A percentile compares a stretch with the other conserved stretches of the same genome.
These are phyloP conservation scores for Echeveria elegans DNA, from an alignment of 164 flowering plant species.

Conservation along the genomic window DNA sequence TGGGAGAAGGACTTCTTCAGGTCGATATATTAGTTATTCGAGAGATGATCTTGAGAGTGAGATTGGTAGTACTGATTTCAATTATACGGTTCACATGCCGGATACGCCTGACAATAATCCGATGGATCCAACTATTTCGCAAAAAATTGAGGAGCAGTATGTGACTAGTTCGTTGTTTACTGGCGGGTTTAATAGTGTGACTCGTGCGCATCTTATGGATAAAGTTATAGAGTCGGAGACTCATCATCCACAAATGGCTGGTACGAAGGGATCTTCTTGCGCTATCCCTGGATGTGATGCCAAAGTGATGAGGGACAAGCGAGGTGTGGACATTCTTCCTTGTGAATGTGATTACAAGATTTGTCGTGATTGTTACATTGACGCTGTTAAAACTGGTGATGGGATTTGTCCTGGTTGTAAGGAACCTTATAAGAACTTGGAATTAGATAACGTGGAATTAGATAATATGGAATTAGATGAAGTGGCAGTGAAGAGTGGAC, in stretches of 20 bases:
- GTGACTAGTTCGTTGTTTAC: constrained; percentile 58
- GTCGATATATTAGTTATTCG: constrained; percentile 44
- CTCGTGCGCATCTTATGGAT: constrained; percentile 67
- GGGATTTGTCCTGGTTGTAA: constrained; percentile 65
- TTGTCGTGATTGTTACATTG: constrained; percentile 56
- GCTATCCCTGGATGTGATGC: constrained; percentile 56
- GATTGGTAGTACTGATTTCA: constrained; percentile 34
- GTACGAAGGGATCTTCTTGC: constrained; percentile 56
- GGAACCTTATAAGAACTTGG: constrained; percentile 46
- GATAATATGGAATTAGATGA: constrained; percentile 48
- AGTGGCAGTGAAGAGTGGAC: constrained; percentile 18
- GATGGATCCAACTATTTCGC: constrained; percentile 36
- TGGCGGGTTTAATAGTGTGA: constrained; percentile 47
- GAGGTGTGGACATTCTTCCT: constrained; percentile 52
- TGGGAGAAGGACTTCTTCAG: constrained; percentile 51
- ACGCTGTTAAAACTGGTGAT: constrained; percentile 43
- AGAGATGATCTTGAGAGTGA: constrained; percentile 72
- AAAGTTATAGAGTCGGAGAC: constrained; percentile 55
- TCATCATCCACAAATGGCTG: constrained; percentile 64
- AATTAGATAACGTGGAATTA: constrained; percentile 36
- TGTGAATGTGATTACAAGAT: constrained; percentile 69
- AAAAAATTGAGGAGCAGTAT: constrained; percentile 61
- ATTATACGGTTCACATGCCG: constrained; percentile 58
- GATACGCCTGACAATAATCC: constrained; percentile 68
- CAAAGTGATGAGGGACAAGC: constrained; percentile 56